Evolutionary conservation across 2,329 filamentous ascomycete genomes (phyloP).

Genomic region (Trichophyton verrucosum): DNA sequence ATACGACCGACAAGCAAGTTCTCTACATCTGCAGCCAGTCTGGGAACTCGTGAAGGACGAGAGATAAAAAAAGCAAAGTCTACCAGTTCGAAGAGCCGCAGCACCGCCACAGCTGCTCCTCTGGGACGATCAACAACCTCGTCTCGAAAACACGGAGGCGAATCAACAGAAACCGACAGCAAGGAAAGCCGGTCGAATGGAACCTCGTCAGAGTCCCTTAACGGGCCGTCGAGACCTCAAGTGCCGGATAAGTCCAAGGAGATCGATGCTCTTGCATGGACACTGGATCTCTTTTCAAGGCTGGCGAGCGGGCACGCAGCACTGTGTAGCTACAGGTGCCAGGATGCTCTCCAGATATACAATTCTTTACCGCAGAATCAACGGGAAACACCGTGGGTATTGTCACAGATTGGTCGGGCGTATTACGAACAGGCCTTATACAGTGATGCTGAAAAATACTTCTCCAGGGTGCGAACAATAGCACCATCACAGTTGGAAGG

Average conservation of each 20-base stretch:
- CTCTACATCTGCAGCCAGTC: conserved; percentile 45
- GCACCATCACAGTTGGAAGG: conserved; percentile 76
- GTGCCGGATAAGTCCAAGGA: conserved; percentile 48
- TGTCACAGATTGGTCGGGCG: conserved; percentile 79
- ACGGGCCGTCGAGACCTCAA: conserved; percentile 22
- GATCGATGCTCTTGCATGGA: conserved; percentile 61
- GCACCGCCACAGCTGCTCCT: conserved; percentile 54
- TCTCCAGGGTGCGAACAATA: conserved; percentile 63
- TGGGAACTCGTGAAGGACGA: conserved; percentile 50
- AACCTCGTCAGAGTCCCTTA: conserved; percentile 15
- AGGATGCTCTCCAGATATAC: conserved; percentile 64
- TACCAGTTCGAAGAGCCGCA: conserved; percentile 55
- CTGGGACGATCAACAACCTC: conserved; percentile 82
- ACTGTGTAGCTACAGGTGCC: conserved; percentile 65
- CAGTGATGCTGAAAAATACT: conserved; percentile 73
- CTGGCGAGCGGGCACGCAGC: conserved; percentile 69
- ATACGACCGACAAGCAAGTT: conserved; percentile 55
- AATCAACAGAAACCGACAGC: conserved; percentile 52
- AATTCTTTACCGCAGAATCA: conserved; percentile 58
- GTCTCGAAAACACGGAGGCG: conserved; percentile 63
- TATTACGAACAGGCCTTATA: conserved; percentile 87
- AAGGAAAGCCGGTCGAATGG: conserved; percentile 42
- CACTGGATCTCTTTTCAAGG: conserved; percentile 70
- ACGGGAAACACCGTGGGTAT: conserved; percentile 83
- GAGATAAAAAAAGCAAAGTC: conserved; percentile 78